Base-by-base conservation (phyloP, 495 filamentous ascomycete species). In the Aspergillus olivimuriae region DNA sequence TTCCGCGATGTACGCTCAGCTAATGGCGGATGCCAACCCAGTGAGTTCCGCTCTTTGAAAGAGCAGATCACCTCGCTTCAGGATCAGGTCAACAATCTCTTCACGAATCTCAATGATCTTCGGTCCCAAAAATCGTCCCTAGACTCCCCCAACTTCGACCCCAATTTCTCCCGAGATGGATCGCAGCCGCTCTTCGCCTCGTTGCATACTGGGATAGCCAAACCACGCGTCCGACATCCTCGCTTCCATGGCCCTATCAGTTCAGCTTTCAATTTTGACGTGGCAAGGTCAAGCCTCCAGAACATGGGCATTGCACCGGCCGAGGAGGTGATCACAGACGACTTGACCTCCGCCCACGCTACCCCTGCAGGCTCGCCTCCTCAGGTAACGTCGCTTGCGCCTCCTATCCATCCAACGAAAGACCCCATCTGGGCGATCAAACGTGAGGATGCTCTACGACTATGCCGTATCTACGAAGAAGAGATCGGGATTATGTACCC, bases 401-500 rank as follows among this genome's bases (percentile, higher is more conserved):
- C 46, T 20, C 56, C 50, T 12, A 63, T 63, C 37, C 72, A 67
- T 43, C 70, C 63, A 22, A 63, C 61, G 21, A 81, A 74, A 50
- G 89, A 94, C 66, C 85, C 87, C 1, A 76, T 94, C 34, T 89
- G 85, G 84, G 63, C 74, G 8, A 72, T 89, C 21, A 73, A 70
- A 20, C 79, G 81, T 48, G 77, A 86, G 20, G 86, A 92, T 50
- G 78, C 87, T 40, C 50, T 86, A 10, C 76, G 84, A 1, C 65
- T 94, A 5, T 84, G 82, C 47, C 66, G 74, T 8, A 73, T 89
- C 5, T 87, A 86, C 51, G 83, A 89, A 41, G 86, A 94, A 58
- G 88, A 92, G 58, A 80, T 91, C 39, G 84, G 84, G 8, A 73
- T 88, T 41, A 91, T 91, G 86, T 91, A 91, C 60, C 87, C 87